phyloP scores from a whole-genome alignment of 345 rosid genomes.

The Carallia brachiata region DNA sequence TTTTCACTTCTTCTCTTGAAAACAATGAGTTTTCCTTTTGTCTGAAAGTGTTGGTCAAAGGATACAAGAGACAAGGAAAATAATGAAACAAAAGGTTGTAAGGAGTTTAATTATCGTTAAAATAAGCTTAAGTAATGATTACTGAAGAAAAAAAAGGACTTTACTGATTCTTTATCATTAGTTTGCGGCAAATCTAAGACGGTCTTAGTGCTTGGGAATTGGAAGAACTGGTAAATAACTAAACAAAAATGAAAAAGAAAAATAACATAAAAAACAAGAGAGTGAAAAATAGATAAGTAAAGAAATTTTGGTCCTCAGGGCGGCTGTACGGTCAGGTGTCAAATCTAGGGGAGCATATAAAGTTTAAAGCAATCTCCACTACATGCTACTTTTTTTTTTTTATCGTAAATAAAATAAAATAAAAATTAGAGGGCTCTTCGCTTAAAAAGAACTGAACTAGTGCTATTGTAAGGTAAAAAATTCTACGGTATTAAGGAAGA shows the following conservation, averaged over 20 bases:
- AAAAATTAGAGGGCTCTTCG: no score
- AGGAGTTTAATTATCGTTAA: conserved; percentile 26
- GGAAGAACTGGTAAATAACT: conserved; percentile 14
- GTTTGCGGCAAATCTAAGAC: background rate
- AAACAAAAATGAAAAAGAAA: background rate
- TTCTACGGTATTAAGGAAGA: no score
- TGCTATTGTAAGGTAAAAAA: no score
- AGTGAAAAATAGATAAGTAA: background rate
- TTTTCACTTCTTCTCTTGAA: background rate
- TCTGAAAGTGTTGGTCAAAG: background rate
- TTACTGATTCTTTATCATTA: conserved; percentile 5
- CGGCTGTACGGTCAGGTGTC: conserved; percentile 41
- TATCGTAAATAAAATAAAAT: no score
- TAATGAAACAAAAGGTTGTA: conserved; percentile 13
- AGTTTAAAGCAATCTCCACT: no score
- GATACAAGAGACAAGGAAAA: background rate
- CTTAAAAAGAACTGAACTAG: no score
- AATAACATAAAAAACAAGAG: background rate
- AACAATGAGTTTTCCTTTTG: background rate
- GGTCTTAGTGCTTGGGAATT: conserved; percentile 9
- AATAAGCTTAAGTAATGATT: conserved; percentile 30
- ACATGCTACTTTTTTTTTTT: no score
- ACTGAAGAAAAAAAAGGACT: background rate
- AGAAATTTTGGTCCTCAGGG: conserved; percentile 1
- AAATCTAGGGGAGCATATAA: conserved; percentile 34